Evolutionary conservation across 176 grass and related monocot genomes (phyloP).

Genomic region (Oryza meridionalis): DNA sequence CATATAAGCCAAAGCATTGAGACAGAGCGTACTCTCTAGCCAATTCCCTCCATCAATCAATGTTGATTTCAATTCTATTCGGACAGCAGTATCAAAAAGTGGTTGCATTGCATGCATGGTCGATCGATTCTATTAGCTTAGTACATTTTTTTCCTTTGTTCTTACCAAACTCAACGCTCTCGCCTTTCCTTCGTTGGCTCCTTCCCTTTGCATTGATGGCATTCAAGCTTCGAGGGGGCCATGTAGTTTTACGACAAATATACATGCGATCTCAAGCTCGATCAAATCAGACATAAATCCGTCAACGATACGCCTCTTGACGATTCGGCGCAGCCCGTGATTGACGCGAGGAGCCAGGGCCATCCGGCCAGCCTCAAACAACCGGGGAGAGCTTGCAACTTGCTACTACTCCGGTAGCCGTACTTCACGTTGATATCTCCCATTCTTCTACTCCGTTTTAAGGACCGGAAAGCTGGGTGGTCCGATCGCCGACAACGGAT

Average conservation of each 20-base stretch:
- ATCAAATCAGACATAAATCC: not conserved
- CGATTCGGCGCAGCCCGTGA: constrained; percentile 2
- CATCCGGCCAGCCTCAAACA: not conserved
- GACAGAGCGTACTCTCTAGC: not conserved
- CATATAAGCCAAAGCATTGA: too few species aligned
- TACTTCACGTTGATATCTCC: not conserved
- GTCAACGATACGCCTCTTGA: not conserved
- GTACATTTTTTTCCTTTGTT: not conserved
- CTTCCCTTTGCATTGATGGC: constrained; percentile 9
- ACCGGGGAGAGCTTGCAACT: not conserved
- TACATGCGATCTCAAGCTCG: not conserved
- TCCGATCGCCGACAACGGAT: not conserved
- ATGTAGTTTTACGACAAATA: not conserved
- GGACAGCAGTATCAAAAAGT: constrained; percentile 2
- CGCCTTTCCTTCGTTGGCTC: not conserved
- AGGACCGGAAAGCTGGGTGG: not conserved
- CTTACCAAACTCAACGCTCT: constrained; percentile 9
- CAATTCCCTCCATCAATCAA: not conserved
- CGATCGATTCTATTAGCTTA: not conserved
- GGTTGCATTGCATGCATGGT: constrained; percentile 2
- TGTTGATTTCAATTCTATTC: not conserved
- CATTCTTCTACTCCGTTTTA: not conserved
- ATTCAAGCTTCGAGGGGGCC: not conserved
- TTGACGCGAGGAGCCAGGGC: not conserved
- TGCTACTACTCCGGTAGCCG: not conserved